Evolutionary conservation across 345 rosid genomes (phyloP).

Genomic region (Aegle marmelos): DNA sequence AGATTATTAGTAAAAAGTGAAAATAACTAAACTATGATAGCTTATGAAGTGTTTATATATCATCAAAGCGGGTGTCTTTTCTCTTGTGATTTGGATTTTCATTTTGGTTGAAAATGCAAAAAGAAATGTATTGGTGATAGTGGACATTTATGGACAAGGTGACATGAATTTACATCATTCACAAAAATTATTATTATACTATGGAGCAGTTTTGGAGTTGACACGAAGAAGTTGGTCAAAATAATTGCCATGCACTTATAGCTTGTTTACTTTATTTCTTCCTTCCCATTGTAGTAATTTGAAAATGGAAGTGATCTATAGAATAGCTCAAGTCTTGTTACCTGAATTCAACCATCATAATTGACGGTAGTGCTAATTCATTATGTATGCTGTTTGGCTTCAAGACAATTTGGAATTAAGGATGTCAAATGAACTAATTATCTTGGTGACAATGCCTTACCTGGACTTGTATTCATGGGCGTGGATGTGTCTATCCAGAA

Average conservation of each 20-base stretch:
- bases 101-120: neutral
- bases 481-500: neutral
- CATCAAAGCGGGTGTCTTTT: neutral
- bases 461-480: neutral
- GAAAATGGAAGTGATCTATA: neutral
- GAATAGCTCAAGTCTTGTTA: neutral
- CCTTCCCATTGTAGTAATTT: neutral
- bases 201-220: neutral
- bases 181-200: neutral
- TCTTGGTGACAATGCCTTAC: neutral
- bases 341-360: neutral
- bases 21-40: neutral
- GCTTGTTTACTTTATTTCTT: neutral
- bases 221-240: neutral
- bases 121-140: neutral
- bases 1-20: neutral
- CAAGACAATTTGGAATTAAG: neutral
- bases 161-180: neutral
- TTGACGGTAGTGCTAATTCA: neutral
- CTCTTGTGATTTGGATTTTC: neutral
- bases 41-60: neutral
- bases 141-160: neutral
- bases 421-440: slow-evolving; percentile 1
- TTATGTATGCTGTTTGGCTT: neutral
- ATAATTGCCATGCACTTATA: neutral